phyloP scores from a whole-genome alignment of 495 filamentous ascomycete species.

The Rostrohypoxylon terebratum region DNA sequence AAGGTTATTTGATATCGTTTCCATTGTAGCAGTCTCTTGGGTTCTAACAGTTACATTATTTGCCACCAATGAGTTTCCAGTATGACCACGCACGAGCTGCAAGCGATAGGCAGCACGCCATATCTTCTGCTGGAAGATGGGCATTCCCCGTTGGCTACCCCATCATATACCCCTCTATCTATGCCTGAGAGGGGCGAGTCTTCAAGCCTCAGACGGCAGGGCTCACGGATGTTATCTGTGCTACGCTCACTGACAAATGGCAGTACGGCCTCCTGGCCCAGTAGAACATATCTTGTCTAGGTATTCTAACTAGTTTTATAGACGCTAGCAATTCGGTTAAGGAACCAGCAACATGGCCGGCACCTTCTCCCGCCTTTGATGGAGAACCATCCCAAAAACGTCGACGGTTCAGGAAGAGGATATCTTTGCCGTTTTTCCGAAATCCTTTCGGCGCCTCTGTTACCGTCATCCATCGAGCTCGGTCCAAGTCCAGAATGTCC shows the following conservation, averaged over 20 bases:
- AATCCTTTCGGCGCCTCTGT: conserved; percentile 53
- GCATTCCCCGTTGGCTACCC: conserved; percentile 39
- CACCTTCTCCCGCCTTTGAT: conserved; percentile 38
- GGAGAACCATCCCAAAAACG: conserved; percentile 35
- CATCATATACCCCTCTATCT: conserved; percentile 43
- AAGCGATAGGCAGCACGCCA: conserved; percentile 29
- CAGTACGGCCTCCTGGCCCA: conserved; percentile 47
- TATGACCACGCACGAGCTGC: conserved; percentile 32
- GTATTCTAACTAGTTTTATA: conserved; percentile 23
- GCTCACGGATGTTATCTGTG: conserved; percentile 58
- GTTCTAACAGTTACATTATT: conserved; percentile 13
- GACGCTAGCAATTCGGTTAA: conserved; percentile 35
- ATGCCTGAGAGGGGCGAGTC: conserved; percentile 45
- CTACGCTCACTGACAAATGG: conserved; percentile 61
- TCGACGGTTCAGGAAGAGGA: conserved; percentile 51
- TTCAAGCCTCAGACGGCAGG: conserved; percentile 55
- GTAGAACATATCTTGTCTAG: background rate
- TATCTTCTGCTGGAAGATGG: conserved; percentile 39
- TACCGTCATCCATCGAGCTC: conserved; percentile 60
- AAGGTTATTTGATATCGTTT: conserved; percentile 21
- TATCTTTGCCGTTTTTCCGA: conserved; percentile 59
- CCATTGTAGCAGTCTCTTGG: conserved; percentile 22
- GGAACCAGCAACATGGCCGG: conserved; percentile 48
- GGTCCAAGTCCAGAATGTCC: conserved; percentile 53
- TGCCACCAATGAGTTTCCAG: conserved; percentile 32